A percentile compares a stretch with the other conserved stretches of the same genome.
Conservation (phyloP, 495 filamentous ascomycete species). For the Neurospora sp. region DNA sequence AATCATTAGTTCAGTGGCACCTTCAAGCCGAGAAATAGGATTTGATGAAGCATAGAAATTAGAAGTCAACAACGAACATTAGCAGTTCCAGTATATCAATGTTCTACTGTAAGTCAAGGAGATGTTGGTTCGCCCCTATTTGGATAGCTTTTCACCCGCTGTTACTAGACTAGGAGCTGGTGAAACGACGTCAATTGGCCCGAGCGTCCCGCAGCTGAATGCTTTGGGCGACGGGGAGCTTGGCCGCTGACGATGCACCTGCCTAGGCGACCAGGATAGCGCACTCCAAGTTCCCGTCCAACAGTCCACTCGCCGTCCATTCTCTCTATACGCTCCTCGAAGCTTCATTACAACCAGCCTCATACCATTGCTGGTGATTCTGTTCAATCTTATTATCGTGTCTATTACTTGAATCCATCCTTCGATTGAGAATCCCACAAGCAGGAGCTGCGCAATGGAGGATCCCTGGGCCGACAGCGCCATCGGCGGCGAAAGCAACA, state of each 20-base stretch:
- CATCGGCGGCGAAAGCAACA: constrained; percentile 5
- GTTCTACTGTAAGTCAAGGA: neutral
- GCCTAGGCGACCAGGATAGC: neutral
- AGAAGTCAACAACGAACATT: neutral
- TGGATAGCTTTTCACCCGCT: neutral
- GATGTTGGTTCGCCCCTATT: neutral
- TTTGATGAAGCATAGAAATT: neutral
- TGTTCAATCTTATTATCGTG: neutral
- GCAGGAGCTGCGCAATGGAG: constrained; percentile 16
- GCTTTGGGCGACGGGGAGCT: neutral
- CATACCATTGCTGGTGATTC: neutral
- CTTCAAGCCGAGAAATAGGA: neutral
- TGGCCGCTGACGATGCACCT: neutral
- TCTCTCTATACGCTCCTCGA: neutral
- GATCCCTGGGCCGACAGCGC: constrained; percentile 28
- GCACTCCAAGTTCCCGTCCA: neutral
- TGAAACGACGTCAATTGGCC: neutral
- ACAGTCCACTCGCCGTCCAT: neutral
- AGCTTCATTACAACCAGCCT: neutral
- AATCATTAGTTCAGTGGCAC: neutral
- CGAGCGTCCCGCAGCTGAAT: neutral
- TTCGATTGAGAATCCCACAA: neutral
- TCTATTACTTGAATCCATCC: neutral
- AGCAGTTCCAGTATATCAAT: neutral
- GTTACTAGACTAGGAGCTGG: neutral